Conservation (phyloP, 1,284 basidiomycete species). For the Veloboletus limbatus region DNA sequence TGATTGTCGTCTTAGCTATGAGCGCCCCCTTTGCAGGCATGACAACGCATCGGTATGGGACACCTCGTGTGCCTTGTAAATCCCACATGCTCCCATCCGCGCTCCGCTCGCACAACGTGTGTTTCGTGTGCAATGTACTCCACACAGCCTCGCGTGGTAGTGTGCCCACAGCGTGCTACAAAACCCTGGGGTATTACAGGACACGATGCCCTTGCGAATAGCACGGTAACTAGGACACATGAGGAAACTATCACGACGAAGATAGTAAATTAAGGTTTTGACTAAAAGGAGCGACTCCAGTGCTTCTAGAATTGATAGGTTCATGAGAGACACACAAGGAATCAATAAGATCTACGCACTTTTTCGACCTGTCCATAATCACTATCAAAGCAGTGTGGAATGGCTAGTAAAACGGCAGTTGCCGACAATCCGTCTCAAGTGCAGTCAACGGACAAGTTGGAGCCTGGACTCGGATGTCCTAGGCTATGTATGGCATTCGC, state of each 20-base stretch:
- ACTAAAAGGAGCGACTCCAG: conserved; percentile 26
- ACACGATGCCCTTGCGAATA: conserved; percentile 13
- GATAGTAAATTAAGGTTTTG: conserved; percentile 31
- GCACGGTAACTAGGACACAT: conserved; percentile 22
- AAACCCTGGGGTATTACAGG: conserved; percentile 18
- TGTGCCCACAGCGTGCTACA: conserved; percentile 6
- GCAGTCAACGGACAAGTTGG: neutral
- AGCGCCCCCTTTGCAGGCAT: conserved; percentile 10
- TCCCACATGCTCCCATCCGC: neutral
- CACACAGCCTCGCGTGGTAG: conserved; percentile 9
- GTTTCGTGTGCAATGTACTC: conserved; percentile 12
- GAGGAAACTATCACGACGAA: conserved; percentile 21
- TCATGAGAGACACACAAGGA: conserved; percentile 15
- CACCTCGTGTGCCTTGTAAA: neutral
- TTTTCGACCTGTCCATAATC: conserved; percentile 7
- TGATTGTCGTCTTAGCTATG: conserved; percentile 8
- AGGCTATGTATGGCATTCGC: conserved; percentile 1
- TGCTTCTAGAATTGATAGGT: conserved; percentile 28
- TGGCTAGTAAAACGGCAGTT: neutral
- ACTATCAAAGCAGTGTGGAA: neutral
- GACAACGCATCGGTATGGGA: neutral
- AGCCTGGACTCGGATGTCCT: neutral
- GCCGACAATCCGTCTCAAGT: neutral
- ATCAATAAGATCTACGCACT: conserved; percentile 24
- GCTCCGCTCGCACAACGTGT: conserved; percentile 18